Percentiles rank a stretch among this genome's conserved stretches.
Conservation (phyloP, 2,329 filamentous ascomycete species). For the Phyllosticta citribraziliensis region DNA sequence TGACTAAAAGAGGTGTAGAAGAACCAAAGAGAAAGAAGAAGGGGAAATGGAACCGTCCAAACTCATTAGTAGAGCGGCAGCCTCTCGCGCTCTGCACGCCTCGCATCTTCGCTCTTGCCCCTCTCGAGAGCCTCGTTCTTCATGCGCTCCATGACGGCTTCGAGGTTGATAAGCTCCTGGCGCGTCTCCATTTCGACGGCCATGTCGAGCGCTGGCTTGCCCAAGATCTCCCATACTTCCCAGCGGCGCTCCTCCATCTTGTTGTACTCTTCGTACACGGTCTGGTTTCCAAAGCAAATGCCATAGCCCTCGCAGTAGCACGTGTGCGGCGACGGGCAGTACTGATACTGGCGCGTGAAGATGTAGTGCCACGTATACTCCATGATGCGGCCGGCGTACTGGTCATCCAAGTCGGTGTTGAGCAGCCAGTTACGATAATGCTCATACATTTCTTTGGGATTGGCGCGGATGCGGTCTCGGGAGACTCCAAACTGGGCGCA, state of each 20-base stretch:
- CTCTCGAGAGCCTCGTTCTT: constrained; percentile 24
- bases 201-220: constrained; percentile 12
- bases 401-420: constrained; percentile 26
- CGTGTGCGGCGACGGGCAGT: constrained; percentile 29
- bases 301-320: constrained; percentile 58
- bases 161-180: constrained; percentile 18
- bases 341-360: constrained; percentile 29
- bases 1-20: background rate
- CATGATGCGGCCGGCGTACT: constrained; percentile 29
- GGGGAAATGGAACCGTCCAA: background rate
- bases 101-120: constrained; percentile 16
- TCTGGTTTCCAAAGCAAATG: constrained; percentile 46
- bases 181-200: constrained; percentile 14
- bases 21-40: background rate
- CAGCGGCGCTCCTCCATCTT: constrained; percentile 23
- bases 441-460: constrained; percentile 41
- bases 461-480: constrained; percentile 38
- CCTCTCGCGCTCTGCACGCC: constrained; percentile 2
- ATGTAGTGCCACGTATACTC: constrained; percentile 34
- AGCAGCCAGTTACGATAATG: constrained; percentile 45
- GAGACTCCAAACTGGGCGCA: constrained; percentile 49
- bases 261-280: constrained; percentile 22
- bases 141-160: constrained; percentile 20
- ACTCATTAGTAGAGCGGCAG: background rate
- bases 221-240: constrained; percentile 30